phyloP scores from a whole-genome alignment of 2,329 filamentous ascomycete genomes.

The Pyricularia sp. region DNA sequence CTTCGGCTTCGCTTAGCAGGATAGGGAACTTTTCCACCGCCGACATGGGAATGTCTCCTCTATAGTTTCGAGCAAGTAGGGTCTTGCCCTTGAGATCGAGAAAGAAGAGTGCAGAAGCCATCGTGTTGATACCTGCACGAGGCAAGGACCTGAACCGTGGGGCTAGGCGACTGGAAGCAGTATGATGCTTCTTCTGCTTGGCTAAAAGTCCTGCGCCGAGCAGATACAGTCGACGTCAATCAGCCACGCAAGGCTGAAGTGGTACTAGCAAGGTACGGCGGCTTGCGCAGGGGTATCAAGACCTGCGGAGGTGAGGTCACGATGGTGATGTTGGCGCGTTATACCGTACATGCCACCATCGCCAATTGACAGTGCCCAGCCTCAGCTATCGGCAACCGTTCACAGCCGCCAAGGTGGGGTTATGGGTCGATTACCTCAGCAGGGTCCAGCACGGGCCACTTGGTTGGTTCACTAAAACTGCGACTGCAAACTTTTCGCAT shows the following conservation, averaged over 20 bases:
- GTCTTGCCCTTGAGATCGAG: constrained; percentile 99
- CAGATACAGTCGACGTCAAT: not conserved
- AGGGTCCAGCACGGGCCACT: not conserved
- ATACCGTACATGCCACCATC: constrained; percentile 3
- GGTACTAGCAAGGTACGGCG: not conserved
- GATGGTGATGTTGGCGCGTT: not conserved
- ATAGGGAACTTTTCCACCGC: constrained; percentile 97
- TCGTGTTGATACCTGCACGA: constrained; percentile 38
- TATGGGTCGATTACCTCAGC: not conserved
- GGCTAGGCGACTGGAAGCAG: not conserved
- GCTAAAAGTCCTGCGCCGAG: no score
- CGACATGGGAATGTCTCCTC: constrained; percentile 98
- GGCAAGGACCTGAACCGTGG: not conserved
- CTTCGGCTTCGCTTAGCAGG: constrained; percentile 94
- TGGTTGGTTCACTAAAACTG: not conserved
- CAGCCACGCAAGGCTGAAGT: not conserved
- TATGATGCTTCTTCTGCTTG: not conserved
- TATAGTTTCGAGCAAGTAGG: constrained; percentile 95
- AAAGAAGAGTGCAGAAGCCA: constrained; percentile 98
- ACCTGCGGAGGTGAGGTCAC: not conserved
- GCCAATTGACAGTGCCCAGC: not conserved
- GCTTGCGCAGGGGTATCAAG: not conserved
- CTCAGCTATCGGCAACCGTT: not conserved
- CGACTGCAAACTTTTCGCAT: not conserved
- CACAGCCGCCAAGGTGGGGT: constrained; percentile 5